A percentile compares a stretch with the other conserved stretches of the same genome.
These are phyloP conservation scores for Jatropha multifida DNA, from an alignment of 441 rosid species.

Conservation along the genomic window DNA sequence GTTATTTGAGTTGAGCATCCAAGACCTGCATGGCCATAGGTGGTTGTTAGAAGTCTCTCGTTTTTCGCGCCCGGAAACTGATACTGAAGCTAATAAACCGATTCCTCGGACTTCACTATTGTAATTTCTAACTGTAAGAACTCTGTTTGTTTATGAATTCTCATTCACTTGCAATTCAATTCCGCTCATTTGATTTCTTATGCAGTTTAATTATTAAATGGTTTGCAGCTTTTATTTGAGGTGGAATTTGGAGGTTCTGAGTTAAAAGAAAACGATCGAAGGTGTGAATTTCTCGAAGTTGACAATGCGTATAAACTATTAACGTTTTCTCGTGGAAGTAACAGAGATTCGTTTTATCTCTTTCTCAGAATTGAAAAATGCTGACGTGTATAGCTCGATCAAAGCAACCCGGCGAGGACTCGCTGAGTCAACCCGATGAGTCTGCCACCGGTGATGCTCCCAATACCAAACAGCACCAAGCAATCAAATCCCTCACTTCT, in stretches of 20 bases:
- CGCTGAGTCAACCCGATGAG: conserved; percentile 58
- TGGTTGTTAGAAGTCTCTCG: conserved; percentile 17
- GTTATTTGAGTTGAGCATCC: conserved; percentile 5
- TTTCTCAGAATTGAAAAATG: conserved; percentile 42
- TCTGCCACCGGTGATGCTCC: conserved; percentile 31
- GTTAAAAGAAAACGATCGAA: not conserved
- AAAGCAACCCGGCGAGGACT: conserved; percentile 76
- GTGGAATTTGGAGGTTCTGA: too few species aligned
- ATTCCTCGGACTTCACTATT: conserved; percentile 5
- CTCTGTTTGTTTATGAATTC: not conserved
- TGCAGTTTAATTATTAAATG: not conserved
- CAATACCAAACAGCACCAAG: conserved; percentile 36
- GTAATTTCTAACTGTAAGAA: not conserved
- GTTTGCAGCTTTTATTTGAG: too few species aligned
- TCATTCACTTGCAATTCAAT: not conserved
- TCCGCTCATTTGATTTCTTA: not conserved
- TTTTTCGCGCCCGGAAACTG: conserved; percentile 17
- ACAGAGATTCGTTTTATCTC: not conserved
- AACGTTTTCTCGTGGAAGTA: not conserved
- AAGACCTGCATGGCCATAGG: conserved; percentile 18
- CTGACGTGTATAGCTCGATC: conserved; percentile 94
- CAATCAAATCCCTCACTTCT: conserved; percentile 75
- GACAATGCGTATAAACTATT: conserved; percentile 16
- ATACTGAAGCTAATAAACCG: not conserved
- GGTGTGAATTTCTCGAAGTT: conserved; percentile 4